A percentile compares a stretch with the other conserved stretches of the same genome.
phyloP scores from a whole-genome alignment of 106 monocot species.

The Amphibolis antarctica region DNA sequence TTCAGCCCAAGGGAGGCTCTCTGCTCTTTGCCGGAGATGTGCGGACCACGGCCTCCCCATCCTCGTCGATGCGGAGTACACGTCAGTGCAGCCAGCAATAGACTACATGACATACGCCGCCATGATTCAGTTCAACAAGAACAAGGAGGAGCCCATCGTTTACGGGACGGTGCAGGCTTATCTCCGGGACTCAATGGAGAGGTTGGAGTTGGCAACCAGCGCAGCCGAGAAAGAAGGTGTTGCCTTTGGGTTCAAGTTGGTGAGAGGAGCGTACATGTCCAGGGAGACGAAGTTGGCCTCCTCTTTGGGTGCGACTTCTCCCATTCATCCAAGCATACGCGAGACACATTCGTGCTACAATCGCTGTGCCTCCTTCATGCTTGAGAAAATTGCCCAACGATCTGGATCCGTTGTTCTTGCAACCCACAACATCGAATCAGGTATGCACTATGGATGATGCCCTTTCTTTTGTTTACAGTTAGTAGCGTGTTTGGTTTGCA shows the following conservation, averaged over 20 bases:
- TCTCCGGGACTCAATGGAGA: slow-evolving; percentile 58
- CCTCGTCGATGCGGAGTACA: slow-evolving; percentile 91
- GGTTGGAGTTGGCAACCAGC: slow-evolving; percentile 33
- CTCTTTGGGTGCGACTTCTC: slow-evolving; percentile 42
- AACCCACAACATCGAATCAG: slow-evolving; percentile 83
- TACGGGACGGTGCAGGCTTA: slow-evolving; percentile 79
- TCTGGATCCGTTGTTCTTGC: slow-evolving; percentile 56
- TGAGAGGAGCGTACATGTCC: slow-evolving; percentile 81
- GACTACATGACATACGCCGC: slow-evolving; percentile 72
- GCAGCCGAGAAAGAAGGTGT: slow-evolving; percentile 50
- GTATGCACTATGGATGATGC: no score
- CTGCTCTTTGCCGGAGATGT: slow-evolving; percentile 41
- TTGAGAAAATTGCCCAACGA: slow-evolving; percentile 42
- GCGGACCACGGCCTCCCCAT: slow-evolving; percentile 35
- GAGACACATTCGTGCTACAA: slow-evolving; percentile 75
- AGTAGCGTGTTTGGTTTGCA: no score
- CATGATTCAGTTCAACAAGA: slow-evolving; percentile 41
- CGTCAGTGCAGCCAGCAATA: slow-evolving; percentile 91
- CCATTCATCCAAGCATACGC: slow-evolving; percentile 47
- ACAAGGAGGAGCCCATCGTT: slow-evolving; percentile 31
- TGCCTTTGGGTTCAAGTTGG: slow-evolving; percentile 64
- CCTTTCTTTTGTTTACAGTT: no score
- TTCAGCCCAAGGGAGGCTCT: slow-evolving; percentile 35
- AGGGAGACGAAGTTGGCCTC: slow-evolving; percentile 49
- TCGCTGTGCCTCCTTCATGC: slow-evolving; percentile 51